Conservation (phyloP, 345 rosid genomes). For the Gossypium sturtianum region DNA sequence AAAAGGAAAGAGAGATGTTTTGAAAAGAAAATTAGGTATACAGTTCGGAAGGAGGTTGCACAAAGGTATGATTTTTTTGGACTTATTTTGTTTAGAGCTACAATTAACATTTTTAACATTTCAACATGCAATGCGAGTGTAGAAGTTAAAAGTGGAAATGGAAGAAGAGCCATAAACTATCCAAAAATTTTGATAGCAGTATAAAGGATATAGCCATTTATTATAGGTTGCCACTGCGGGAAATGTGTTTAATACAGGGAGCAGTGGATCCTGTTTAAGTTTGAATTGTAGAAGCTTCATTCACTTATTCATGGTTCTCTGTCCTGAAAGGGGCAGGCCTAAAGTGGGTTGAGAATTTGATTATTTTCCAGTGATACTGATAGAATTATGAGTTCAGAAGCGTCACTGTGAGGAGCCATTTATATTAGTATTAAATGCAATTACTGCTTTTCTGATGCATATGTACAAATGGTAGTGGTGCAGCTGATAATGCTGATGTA, state of each 20-base stretch:
- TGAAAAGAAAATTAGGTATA: slow-evolving; percentile 71
- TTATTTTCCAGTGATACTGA: not conserved
- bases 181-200: not conserved
- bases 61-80: slow-evolving; percentile 36
- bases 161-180: not conserved
- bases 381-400: not conserved
- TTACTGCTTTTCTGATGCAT: not conserved
- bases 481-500: not conserved
- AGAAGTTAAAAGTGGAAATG: not conserved
- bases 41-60: slow-evolving; percentile 68
- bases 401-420: not conserved
- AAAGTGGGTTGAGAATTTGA: not conserved
- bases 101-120: not conserved
- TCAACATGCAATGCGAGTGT: not conserved
- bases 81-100: not conserved
- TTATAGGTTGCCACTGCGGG: too few relatives aligned
- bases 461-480: not conserved
- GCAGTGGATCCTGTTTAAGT: not conserved
- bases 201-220: not conserved
- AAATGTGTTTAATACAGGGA: too few relatives aligned
- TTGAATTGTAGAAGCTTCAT: not conserved
- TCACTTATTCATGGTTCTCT: not conserved
- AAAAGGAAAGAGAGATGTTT: slow-evolving; percentile 75
- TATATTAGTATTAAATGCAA: not conserved
- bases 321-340: not conserved